Base-by-base conservation (phyloP, 2,329 filamentous ascomycete genomes). In the Didymella exigua region DNA sequence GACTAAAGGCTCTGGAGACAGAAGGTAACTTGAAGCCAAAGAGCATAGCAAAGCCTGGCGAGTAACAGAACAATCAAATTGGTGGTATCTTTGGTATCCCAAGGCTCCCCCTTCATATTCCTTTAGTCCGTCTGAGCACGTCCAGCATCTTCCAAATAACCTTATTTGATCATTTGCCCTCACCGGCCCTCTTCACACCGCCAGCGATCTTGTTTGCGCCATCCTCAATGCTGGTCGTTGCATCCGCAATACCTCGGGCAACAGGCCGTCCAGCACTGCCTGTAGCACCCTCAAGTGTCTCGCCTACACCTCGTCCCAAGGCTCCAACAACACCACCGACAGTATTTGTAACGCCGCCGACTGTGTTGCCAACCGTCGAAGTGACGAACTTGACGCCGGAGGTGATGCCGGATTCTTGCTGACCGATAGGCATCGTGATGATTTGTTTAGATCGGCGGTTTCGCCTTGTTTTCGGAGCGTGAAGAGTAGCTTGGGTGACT, bases 301-400 rank as follows among this genome's bases (percentile, higher is more conserved):
- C 76, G 31, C 78, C 78, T 21, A 79, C 61, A 16, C 78, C 78
- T 29, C 76, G 68, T 34, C 78, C 78, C 11, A 77, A 65, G 13
- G 77, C 75, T 38, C 78, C 83, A 13, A 83, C 79, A 2, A 84
- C 76, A 26, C 81, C 80, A 13, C 82, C 82, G 2, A 81, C 75
- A 2, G 81, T 84, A 55, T 80, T 79, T 6, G 80, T 77, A 16
- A 84, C 70, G 30, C 82, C 82, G n/a, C 81, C 82, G 34, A 73
- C 78, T 0, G 79, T 79, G 66, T 85, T 85, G 44, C 83, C 82
- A 23, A 84, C 69, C 1, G 82, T 83, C 1, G 79, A 82, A 5
- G 81, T 84, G 44, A 83, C 81, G 61, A 82, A 82, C 60, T 82
- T 83, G 49, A 82, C 77, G 51, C 81, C 80, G 44, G 79, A 80